These are phyloP conservation scores for Vanilla planifolia DNA, from an alignment of 106 monocot species.

Conservation along the genomic window DNA sequence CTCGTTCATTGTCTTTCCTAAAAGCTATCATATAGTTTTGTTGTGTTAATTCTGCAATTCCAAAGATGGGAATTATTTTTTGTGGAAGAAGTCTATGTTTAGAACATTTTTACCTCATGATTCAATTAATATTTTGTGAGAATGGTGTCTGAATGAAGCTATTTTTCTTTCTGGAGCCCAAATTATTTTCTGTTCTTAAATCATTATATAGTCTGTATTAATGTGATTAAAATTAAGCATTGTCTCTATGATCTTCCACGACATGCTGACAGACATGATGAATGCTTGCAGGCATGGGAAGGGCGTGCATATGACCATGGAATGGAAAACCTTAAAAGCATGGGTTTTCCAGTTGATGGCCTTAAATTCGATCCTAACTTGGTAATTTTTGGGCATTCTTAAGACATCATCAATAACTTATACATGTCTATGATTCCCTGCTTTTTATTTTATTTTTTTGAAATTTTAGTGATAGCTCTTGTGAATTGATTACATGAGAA, in stretches of 20 bases:
- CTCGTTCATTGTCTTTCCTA: no score
- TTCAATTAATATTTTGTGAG: no score
- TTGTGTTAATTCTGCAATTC: no score
- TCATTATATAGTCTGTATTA: no score
- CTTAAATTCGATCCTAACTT: slow-evolving; percentile 87
- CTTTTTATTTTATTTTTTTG: not conserved
- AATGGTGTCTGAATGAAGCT: no score
- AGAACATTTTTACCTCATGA: no score
- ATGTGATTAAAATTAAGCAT: not conserved
- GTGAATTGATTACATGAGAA: no score
- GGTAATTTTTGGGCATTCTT: slow-evolving; percentile 40
- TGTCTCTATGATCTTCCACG: slow-evolving; percentile 6
- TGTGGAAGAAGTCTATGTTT: no score
- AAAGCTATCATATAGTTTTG: no score
- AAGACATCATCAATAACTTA: slow-evolving; percentile 17
- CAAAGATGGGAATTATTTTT: no score
- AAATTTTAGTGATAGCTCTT: not conserved
- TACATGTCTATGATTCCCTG: not conserved
- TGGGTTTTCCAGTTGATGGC: slow-evolving; percentile 91
- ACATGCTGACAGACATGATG: not conserved
- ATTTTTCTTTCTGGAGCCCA: no score
- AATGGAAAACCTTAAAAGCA: slow-evolving; percentile 79
- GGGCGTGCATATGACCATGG: slow-evolving; percentile 98
- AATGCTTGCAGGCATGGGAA: slow-evolving; percentile 78
- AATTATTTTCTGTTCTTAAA: no score